Base-by-base conservation (phyloP, 495 filamentous ascomycete species). In the Annulohypoxylon nitens region DNA sequence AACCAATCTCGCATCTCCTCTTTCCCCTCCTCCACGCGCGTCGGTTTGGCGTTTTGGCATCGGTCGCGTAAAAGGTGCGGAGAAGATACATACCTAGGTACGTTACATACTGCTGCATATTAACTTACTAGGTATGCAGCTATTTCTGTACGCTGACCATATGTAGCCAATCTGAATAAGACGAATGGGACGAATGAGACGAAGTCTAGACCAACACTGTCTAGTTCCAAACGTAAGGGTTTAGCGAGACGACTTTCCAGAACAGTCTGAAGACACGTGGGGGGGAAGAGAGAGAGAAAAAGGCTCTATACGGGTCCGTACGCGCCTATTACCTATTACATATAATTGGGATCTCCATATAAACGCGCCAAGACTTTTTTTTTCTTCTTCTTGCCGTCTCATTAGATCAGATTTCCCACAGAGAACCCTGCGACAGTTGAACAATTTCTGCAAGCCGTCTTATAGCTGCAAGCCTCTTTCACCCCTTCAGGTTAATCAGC, bases 41-140 rank as follows among this genome's bases (percentile, higher is more conserved):
- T 74, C 47, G 55, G 50, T 69, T 74, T 74, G 71, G 71, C 71
- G 71, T 74, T 70, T 74, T 66, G 71, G 57, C 34, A 41, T 50
- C 37, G 53, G 47, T 61, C 70, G 61, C 66, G 61, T 69, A 62
- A 65, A n/a, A 64, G 54, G 70, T 65, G 54, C 65, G 71, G 51
- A 61, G 61, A 33, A 69, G 65, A 30, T 30, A 3, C 30, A 30
- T 30, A 30, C 30, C 5, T 30, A 23, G 20, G 20, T 23, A 23
- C 20, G 20, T 23, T 23, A 23, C 5, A 30, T 30, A 30, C 30
- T 30, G 5, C 30, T 30, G 20, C 20, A 30, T 30, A 30, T 30
- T 30, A 30, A 30, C 30, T 30, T 53, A 39, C 36, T 50, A 75
- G 41, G 59, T 34, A 71, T 62, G 64, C 70, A 36, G 25, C 47